Evolutionary conservation across 352 stramenopile genomes (phyloP).

Genomic region (Detonula confervacea): DNA sequence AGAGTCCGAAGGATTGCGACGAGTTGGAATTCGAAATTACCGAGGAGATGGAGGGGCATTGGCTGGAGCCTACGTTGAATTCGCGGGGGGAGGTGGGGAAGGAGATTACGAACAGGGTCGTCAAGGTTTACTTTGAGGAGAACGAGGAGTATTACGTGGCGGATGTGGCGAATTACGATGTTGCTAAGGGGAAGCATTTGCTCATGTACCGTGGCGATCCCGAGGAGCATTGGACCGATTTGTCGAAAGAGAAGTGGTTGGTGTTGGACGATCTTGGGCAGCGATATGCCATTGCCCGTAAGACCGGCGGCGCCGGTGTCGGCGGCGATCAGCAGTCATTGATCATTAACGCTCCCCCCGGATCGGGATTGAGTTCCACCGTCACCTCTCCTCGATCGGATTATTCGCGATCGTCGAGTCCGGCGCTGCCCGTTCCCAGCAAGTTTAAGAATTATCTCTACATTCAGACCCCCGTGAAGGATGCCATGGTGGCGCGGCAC

Average conservation of each 20-base stretch:
- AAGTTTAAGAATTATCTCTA: conserved; percentile 76
- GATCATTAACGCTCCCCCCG: conserved; percentile 25
- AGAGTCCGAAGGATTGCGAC: conserved; percentile 65
- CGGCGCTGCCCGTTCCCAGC: background rate
- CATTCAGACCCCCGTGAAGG: conserved; percentile 76
- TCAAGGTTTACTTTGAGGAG: conserved; percentile 79
- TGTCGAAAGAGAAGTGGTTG: conserved; percentile 80
- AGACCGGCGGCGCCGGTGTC: conserved; percentile 11
- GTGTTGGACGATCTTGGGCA: conserved; percentile 61
- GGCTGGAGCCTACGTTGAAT: conserved; percentile 64
- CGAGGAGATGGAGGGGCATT: conserved; percentile 70
- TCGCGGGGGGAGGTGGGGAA: conserved; percentile 32
- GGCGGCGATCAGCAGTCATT: conserved; percentile 17
- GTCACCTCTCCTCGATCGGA: conserved; percentile 40
- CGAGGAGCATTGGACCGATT: conserved; percentile 81
- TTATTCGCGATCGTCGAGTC: conserved; percentile 36
- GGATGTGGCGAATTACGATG: conserved; percentile 81
- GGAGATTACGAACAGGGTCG: conserved; percentile 81
- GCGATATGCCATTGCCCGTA: conserved; percentile 74
- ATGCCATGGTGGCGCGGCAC: conserved; percentile 57
- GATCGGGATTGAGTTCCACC: conserved; percentile 8
- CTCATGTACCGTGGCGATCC: conserved; percentile 76
- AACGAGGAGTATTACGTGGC: conserved; percentile 78
- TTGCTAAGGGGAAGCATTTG: conserved; percentile 65
- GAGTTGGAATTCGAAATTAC: too few species aligned